These are phyloP conservation scores for Suillus hirtellus DNA, from an alignment of 768 basidiomycete species.

Conservation along the genomic window DNA sequence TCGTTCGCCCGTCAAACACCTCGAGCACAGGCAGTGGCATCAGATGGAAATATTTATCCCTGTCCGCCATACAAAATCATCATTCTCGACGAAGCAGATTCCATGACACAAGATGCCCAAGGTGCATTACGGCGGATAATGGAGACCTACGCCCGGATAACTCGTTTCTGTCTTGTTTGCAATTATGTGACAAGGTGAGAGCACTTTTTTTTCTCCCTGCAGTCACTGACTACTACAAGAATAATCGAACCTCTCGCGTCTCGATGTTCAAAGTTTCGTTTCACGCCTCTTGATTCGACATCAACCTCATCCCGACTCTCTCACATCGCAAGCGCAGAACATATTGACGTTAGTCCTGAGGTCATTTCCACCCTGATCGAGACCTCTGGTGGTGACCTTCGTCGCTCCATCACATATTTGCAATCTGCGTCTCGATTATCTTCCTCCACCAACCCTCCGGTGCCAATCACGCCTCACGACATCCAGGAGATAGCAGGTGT, in stretches of 20 bases:
- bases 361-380: conserved; percentile 75
- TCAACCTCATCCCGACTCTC: conserved; percentile 76
- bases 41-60: conserved; percentile 83
- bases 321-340: conserved; percentile 79
- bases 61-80: conserved; percentile 99
- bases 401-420: conserved; percentile 95
- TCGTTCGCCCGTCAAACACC: conserved; percentile 94
- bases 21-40: conserved; percentile 69
- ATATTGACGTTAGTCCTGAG: conserved; percentile 52
- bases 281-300: conserved; percentile 82
- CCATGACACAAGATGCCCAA: conserved; percentile 99
- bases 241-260: conserved; percentile 98
- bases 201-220: not conserved
- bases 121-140: conserved; percentile 97
- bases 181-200: conserved; percentile 96
- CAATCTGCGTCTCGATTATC: conserved; percentile 94
- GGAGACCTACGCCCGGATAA: conserved; percentile 98
- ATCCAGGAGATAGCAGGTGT: conserved; percentile 98
- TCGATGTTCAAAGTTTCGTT: conserved; percentile 99
- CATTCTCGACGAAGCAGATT: conserved; percentile 98
- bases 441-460: conserved; percentile 68
- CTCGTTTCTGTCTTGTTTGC: conserved; percentile 96
- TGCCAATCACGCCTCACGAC: conserved; percentile 70
- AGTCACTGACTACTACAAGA: conserved; percentile 41
- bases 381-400: conserved; percentile 88